phyloP scores from a whole-genome alignment of 1,284 basidiomycete species.

The Sporisorium scitamineum region DNA sequence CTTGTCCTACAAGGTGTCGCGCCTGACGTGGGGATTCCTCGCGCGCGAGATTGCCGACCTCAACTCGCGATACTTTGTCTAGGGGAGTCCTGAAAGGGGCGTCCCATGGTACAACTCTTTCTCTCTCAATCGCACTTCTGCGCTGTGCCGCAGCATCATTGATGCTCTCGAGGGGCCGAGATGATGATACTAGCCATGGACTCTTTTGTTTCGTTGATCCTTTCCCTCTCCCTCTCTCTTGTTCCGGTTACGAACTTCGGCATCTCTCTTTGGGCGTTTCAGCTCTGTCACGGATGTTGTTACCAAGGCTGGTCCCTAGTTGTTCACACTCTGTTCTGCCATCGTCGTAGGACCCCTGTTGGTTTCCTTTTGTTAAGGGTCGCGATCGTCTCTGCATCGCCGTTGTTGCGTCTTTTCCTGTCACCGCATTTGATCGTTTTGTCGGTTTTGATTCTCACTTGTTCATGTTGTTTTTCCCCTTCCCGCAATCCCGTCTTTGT shows the following conservation, averaged over 20 bases:
- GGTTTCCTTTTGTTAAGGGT: constrained; percentile 5
- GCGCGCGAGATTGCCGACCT: constrained; percentile 60
- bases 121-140: neutral
- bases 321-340: neutral
- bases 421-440: constrained; percentile 3
- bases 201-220: neutral
- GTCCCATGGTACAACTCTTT: neutral
- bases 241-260: neutral
- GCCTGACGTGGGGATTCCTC: constrained; percentile 59
- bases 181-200: constrained; percentile 2
- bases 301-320: constrained; percentile 7
- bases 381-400: constrained; percentile 6
- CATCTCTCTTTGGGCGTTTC: neutral
- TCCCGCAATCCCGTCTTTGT: neutral
- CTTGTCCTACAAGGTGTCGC: constrained; percentile 41
- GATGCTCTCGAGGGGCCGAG: neutral
- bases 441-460: neutral
- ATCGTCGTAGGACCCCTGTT: neutral
- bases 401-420: constrained; percentile 1
- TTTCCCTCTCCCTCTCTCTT: neutral
- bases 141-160: neutral
- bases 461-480: neutral
- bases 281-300: neutral
- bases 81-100: neutral
- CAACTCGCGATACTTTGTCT: constrained; percentile 62